Base-by-base conservation (phyloP, 805 yeast species). In the Wickerhamiella alocasiicola region DNA sequence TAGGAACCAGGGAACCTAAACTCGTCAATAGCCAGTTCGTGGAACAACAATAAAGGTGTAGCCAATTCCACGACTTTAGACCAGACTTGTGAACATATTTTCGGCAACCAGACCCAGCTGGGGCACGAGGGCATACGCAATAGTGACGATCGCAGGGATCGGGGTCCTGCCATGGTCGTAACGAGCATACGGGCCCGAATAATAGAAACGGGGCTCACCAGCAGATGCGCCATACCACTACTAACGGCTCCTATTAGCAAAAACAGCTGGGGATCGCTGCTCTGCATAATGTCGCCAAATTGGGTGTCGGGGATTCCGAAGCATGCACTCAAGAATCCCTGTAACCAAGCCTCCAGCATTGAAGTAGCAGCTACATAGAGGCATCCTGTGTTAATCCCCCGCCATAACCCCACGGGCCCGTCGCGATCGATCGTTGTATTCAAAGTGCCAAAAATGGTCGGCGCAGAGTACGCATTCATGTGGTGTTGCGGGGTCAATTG, bases 291-390 rank as follows among this genome's bases (percentile, higher is more conserved):
- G 47, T 83, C 94, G 49, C 84, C 76, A 56, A 84, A 79, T 46
- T 76, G 74, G 2, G 95, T 95, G 55, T 87, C 96, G 0, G 95
- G 94, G 23, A 84, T 73, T 15, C 81, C 78, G 39, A 81, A 58
- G 34, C 82, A 62, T 2, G 95, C 91, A 4, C 95, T 77, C 6
- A 85, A 55, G 47, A 87, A 73, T 3, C 95, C 95, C 0, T 93
- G 80, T 36, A 85, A 67, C 96, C 97, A 87, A 1, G 95, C 83
- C 54, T 82, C 88, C 34, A 85, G 62, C 0, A 94, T 80, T 36
- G 76, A 73, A 2, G 78, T 72, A 15, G 84, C 64, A 0, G 94
- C 80, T 41, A 72, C 78, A 55, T 80, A 70, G 15, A 91, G 66
- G 52, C 85, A 88, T 0, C 94, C 70, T 2, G 94, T 15, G 76